These are phyloP conservation scores for Diaporthe vexans DNA, from an alignment of 2,329 filamentous ascomycete species.

Conservation along the genomic window DNA sequence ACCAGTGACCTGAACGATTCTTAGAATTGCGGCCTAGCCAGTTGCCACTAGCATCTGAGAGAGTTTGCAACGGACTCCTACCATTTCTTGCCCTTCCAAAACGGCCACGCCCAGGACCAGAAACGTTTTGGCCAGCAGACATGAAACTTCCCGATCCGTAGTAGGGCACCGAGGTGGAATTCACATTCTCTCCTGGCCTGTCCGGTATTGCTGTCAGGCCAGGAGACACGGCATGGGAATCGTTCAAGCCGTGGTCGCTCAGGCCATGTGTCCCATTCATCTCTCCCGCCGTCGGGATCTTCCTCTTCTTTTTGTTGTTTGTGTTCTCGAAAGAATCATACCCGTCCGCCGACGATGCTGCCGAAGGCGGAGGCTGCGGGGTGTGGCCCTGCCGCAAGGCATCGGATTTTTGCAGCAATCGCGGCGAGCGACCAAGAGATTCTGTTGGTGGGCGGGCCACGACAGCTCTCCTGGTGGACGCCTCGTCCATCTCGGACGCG, in stretches of 20 bases:
- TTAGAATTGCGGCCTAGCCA: conserved; percentile 67
- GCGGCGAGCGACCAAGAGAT: conserved; percentile 58
- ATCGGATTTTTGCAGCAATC: conserved; percentile 60
- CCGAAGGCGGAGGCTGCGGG: conserved; percentile 74
- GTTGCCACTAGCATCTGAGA: conserved; percentile 70
- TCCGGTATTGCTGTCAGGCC: conserved; percentile 50
- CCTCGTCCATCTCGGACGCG: conserved; percentile 74
- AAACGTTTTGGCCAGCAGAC: conserved; percentile 77
- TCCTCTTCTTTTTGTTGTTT: conserved; percentile 99
- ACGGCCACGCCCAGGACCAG: conserved; percentile 86
- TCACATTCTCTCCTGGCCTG: conserved; percentile 35
- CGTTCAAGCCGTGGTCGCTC: conserved; percentile 47
- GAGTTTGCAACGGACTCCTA: conserved; percentile 72
- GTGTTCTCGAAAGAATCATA: conserved; percentile 99
- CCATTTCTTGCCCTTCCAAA: conserved; percentile 77
- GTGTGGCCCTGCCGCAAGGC: conserved; percentile 58
- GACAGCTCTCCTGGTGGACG: conserved; percentile 55
- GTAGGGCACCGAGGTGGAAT: conserved; percentile 51
- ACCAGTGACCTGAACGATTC: conserved; percentile 59
- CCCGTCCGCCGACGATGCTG: conserved; percentile 81
- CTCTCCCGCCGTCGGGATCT: conserved; percentile 91
- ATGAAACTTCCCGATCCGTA: conserved; percentile 65
- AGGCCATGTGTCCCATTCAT: conserved; percentile 59
- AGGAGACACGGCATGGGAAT: conserved; percentile 48
- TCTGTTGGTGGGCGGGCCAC: conserved; percentile 64